A percentile compares a stretch with the other conserved stretches of the same genome.
phyloP scores from a whole-genome alignment of 495 filamentous ascomycete genomes.

The Cenococcum geophilum region DNA sequence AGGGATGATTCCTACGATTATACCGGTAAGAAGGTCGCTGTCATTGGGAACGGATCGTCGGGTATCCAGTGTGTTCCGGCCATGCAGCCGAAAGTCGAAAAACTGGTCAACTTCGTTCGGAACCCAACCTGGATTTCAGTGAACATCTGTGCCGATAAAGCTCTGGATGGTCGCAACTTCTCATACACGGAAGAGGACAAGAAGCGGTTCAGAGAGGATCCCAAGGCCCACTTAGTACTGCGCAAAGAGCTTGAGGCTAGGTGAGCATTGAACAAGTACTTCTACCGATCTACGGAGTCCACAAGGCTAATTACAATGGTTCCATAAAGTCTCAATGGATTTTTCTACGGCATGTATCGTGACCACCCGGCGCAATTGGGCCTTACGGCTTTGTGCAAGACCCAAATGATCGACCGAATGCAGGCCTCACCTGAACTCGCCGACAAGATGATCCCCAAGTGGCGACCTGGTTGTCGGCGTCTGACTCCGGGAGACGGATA shows the following conservation, averaged over 20 bases:
- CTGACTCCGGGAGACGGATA: conserved; percentile 34
- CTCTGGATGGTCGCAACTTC: conserved; percentile 7
- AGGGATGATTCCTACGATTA: conserved; percentile 8
- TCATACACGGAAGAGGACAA: conserved; percentile 11
- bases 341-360: conserved; percentile 4
- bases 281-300: not conserved
- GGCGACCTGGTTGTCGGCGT: conserved; percentile 33
- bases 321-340: not conserved
- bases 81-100: conserved; percentile 4
- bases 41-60: conserved; percentile 13
- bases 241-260: conserved; percentile 11
- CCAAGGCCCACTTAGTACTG: conserved; percentile 1
- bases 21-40: conserved; percentile 13
- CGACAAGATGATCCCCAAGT: conserved; percentile 35
- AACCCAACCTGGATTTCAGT: conserved; percentile 15
- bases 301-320: not conserved
- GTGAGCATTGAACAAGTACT: not conserved
- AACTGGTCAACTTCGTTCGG: conserved; percentile 10
- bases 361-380: conserved; percentile 3
- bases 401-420: conserved; percentile 40
- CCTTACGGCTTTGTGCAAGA: conserved; percentile 5
- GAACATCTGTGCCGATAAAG: not conserved
- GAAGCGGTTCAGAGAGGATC: conserved; percentile 13
- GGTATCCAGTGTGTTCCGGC: conserved; percentile 12
- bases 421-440: conserved; percentile 37